Conservation (phyloP, 1,284 basidiomycete species). For the Trametes polyzona region DNA sequence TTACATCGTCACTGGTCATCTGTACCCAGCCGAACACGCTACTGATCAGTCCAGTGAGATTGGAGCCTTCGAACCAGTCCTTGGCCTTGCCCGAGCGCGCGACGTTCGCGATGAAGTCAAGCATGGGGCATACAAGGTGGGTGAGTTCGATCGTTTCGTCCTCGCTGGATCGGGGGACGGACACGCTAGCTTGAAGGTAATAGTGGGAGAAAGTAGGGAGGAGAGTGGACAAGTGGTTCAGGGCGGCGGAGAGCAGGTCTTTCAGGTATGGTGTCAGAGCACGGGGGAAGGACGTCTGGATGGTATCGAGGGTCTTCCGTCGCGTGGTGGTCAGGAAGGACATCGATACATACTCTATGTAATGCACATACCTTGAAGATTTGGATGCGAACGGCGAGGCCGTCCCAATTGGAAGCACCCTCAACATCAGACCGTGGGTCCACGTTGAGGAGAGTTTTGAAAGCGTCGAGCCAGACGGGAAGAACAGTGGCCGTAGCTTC, state of each 20-base stretch:
- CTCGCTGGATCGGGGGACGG: slow-evolving; percentile 68
- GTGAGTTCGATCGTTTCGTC: slow-evolving; percentile 79
- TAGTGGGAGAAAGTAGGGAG: slow-evolving; percentile 69
- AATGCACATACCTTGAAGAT: slow-evolving; percentile 71
- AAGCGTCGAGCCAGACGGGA: slow-evolving; percentile 88
- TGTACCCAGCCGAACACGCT: slow-evolving; percentile 77
- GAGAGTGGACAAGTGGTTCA: slow-evolving; percentile 69
- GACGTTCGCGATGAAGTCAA: slow-evolving; percentile 79
- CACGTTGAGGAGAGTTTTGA: slow-evolving; percentile 74
- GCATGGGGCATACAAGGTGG: slow-evolving; percentile 75
- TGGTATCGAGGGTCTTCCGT: slow-evolving; percentile 75
- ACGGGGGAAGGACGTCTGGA: slow-evolving; percentile 78
- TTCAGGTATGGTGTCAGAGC: slow-evolving; percentile 63
- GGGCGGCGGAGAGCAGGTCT: slow-evolving; percentile 62
- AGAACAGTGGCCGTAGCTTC: slow-evolving; percentile 82
- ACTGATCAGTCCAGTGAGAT: slow-evolving; percentile 60
- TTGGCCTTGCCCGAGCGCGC: slow-evolving; percentile 65
- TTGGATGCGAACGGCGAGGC: slow-evolving; percentile 74
- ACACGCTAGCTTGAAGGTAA: slow-evolving; percentile 64
- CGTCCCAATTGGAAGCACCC: slow-evolving; percentile 72
- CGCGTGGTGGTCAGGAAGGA: neutral
- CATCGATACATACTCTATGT: too few relatives aligned
- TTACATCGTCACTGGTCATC: slow-evolving; percentile 88
- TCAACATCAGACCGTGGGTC: slow-evolving; percentile 67
- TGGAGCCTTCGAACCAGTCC: slow-evolving; percentile 59